Percentiles rank a stretch among this genome's conserved stretches.
These are phyloP conservation scores for Cyphellophora europaea DNA, from an alignment of 2,329 filamentous ascomycete genomes.

Conservation along the genomic window DNA sequence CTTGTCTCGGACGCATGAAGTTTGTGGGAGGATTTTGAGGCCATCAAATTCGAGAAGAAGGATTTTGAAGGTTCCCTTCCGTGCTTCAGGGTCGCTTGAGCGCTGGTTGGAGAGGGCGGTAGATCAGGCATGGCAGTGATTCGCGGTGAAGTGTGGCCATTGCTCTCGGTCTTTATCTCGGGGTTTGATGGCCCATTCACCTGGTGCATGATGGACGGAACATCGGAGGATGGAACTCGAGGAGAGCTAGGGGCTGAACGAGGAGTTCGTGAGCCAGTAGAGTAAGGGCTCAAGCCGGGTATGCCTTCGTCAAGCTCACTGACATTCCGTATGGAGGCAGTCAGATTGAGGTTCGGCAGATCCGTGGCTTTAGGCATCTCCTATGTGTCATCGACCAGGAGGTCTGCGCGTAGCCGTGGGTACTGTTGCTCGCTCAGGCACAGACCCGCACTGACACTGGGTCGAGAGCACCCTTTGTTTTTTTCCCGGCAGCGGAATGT, in stretches of 20 bases:
- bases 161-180: constrained; percentile 6
- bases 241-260: constrained; percentile 13
- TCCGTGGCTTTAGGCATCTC: constrained; percentile 18
- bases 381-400: constrained; percentile 13
- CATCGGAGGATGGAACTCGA: constrained; percentile 7
- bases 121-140: constrained; percentile 37
- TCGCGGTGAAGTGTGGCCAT: constrained; percentile 27
- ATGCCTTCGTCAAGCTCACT: constrained; percentile 10
- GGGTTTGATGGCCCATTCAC: constrained; percentile 6
- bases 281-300: constrained; percentile 15
- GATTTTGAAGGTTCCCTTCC: constrained; percentile 34
- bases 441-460: constrained; percentile 8
- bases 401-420: constrained; percentile 16
- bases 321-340: constrained; percentile 13
- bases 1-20: constrained; percentile 31
- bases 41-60: constrained; percentile 38
- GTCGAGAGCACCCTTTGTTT: constrained; percentile 7
- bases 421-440: constrained; percentile 6
- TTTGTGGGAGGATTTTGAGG: constrained; percentile 34
- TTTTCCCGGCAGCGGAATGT: constrained; percentile 1
- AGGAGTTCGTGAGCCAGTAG: constrained; percentile 15
- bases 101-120: constrained; percentile 28
- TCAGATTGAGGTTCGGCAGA: constrained; percentile 16
- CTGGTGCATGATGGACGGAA: constrained; percentile 10
- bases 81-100: constrained; percentile 30